These are phyloP conservation scores for Citrullus mucosospermus DNA, from an alignment of 306 rosid species.

Conservation along the genomic window DNA sequence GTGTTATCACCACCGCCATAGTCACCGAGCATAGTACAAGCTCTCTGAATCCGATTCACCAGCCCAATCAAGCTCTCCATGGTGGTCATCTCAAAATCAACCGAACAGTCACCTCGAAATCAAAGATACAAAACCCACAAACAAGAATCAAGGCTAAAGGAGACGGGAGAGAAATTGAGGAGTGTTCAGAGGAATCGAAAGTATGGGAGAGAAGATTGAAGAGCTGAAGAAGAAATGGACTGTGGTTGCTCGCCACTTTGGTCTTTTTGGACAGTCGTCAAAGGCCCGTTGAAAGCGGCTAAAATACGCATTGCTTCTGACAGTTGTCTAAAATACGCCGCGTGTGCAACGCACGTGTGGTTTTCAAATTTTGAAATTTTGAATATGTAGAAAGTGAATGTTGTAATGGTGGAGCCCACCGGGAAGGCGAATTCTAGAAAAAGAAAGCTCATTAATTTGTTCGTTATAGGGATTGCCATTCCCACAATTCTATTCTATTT, in stretches of 20 bases:
- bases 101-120: background rate
- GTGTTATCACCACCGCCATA: constrained; percentile 55
- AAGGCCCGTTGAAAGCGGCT: background rate
- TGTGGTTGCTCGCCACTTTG: background rate
- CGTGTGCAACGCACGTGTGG: background rate
- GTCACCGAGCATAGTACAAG: constrained; percentile 89
- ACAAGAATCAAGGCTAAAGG: background rate
- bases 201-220: background rate
- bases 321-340: background rate
- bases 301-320: background rate
- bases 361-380: constrained; percentile 23
- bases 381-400: background rate
- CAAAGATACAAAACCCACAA: background rate
- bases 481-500: background rate
- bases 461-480: background rate
- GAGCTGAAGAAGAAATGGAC: background rate
- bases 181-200: background rate
- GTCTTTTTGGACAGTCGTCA: background rate
- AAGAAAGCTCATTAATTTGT: background rate
- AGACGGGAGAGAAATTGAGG: too few relatives aligned
- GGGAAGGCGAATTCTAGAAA: background rate
- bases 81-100: constrained; percentile 36
- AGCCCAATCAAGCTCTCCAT: constrained; percentile 96
- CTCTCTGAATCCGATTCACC: constrained; percentile 86
- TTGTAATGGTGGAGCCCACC: background rate